A percentile compares a stretch with the other conserved stretches of the same genome.
Conservation (phyloP, 1,284 basidiomycete genomes). For the Moesziomyces antarcticus region DNA sequence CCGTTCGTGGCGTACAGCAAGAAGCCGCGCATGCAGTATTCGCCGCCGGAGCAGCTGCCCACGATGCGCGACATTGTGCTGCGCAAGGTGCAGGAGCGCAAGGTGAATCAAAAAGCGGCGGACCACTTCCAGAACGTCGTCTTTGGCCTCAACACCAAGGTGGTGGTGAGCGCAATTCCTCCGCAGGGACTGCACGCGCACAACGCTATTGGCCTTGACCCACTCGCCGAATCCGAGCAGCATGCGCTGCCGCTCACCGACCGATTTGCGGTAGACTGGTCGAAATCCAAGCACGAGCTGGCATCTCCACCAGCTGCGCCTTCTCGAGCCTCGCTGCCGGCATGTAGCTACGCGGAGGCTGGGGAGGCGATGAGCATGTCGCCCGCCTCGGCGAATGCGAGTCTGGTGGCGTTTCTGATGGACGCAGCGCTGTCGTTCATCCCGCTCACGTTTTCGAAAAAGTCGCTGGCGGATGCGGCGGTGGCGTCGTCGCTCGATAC, state of each 20-base stretch:
- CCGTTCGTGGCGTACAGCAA: conserved; percentile 39
- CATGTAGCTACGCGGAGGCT: conserved; percentile 9
- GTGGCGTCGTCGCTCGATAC: conserved; percentile 58
- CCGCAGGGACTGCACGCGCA: conserved; percentile 34
- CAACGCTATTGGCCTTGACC: conserved; percentile 27
- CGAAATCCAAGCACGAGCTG: conserved; percentile 14
- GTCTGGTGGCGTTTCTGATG: conserved; percentile 41
- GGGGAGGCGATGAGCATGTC: conserved; percentile 17
- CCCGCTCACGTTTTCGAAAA: conserved; percentile 56
- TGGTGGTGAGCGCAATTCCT: conserved; percentile 4
- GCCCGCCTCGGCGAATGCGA: conserved; percentile 24
- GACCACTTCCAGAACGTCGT: conserved; percentile 22
- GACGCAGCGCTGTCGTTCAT: conserved; percentile 60
- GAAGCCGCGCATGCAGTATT: conserved; percentile 29
- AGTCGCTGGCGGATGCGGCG: conserved; percentile 38
- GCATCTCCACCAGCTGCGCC: conserved; percentile 14
- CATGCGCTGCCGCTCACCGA: conserved; percentile 19
- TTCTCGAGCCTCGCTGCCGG: not conserved
- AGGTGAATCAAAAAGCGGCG: conserved; percentile 19
- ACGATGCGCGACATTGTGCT: conserved; percentile 16
- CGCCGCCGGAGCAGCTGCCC: conserved; percentile 21
- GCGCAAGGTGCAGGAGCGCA: conserved; percentile 33
- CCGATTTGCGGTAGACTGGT: conserved; percentile 48
- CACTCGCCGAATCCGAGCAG: conserved; percentile 26
- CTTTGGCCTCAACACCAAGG: conserved; percentile 33